Base-by-base conservation (phyloP, 2,329 filamentous ascomycete genomes). In the Aspergillus sp. region DNA sequence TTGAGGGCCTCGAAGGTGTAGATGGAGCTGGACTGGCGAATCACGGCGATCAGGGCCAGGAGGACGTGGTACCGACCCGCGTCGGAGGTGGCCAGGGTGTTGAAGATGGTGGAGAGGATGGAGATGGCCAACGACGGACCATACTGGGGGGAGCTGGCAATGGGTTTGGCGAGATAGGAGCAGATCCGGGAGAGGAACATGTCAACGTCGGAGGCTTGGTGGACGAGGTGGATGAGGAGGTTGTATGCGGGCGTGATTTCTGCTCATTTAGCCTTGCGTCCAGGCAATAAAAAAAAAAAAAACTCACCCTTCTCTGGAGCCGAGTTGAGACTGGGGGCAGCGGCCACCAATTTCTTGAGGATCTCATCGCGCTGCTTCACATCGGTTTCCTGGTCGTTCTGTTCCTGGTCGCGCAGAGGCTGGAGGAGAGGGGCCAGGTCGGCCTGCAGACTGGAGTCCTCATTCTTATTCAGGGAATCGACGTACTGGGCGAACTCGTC, bases 221-320 rank as follows among this genome's bases (percentile, higher is more conserved):
- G 79, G 57, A 94, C 82, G 50, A 98, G 83, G 75, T 96, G 88
- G 64, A 97, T 84, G 68, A 98, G 84, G 59, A 97, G 85, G 74
- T 98, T 97, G 75, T 96, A 96, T 51, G 91, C 88, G 49, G 91
- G 85, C 51, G 88, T 90, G 68, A 96, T 93, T 71, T 97, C 91
- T 83, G 63, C 39, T 52, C 19, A 42, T 42, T 52, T 29, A 34
- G 44, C 42, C 29, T 41, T 29, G 10, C 9, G 29, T 39, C 53
- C 52, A 46, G 29, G 35, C 41, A 45, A 19, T 19, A 19, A 19
- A 19, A 19, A 19, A 19, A 19, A 19, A 19, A 19, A 19, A 19
- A 1, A 56, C 58, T 53, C 54, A 82, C 80, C 79, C 79, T 93
- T 94, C 78, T 98, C 93, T 49, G 91, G 88, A 47, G 89, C 87